Percentiles rank a stretch among this genome's conserved stretches.
Conservation (phyloP, 2,329 filamentous ascomycete species). For the Hypoxylon sp. region DNA sequence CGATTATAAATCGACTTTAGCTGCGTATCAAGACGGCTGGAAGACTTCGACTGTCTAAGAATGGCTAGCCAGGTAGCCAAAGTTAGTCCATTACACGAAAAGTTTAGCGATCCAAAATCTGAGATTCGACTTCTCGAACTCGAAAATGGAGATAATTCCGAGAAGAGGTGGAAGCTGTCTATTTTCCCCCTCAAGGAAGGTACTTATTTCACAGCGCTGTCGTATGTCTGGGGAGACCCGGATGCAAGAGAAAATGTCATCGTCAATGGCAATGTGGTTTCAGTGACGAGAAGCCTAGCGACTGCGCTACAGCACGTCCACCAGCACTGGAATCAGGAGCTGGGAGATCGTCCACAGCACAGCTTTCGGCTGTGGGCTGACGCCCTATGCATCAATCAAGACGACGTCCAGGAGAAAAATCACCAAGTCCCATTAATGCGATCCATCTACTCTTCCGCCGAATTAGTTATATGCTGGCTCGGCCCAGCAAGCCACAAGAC, state of each 20-base stretch:
- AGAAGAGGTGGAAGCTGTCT: background rate
- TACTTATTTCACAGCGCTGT: constrained; percentile 4
- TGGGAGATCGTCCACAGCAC: background rate
- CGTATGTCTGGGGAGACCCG: constrained; percentile 10
- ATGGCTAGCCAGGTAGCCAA: background rate
- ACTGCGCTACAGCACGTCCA: constrained; percentile 2
- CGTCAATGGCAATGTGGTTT: constrained; percentile 1
- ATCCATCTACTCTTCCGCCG: constrained; percentile 2
- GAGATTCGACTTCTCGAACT: constrained; percentile 13
- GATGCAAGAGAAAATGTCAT: background rate
- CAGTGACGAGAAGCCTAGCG: background rate
- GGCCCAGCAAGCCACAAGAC: background rate
- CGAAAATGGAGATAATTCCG: background rate
- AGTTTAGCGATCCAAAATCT: constrained; percentile 1
- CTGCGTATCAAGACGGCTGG: too few species aligned
- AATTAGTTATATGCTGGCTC: constrained; percentile 9
- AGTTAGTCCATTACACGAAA: background rate
- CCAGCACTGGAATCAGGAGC: constrained; percentile 1
- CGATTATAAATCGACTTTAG: too few species aligned
- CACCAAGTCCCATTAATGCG: constrained; percentile 9
- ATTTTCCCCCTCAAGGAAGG: background rate
- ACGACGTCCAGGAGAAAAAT: constrained; percentile 2
- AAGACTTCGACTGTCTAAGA: too few species aligned
- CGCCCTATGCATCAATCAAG: constrained; percentile 10
- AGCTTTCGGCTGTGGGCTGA: constrained; percentile 10